These are phyloP conservation scores for Cylindricascospora bacillispora DNA, from an alignment of 1,139 yeast genomes.

Conservation along the genomic window DNA sequence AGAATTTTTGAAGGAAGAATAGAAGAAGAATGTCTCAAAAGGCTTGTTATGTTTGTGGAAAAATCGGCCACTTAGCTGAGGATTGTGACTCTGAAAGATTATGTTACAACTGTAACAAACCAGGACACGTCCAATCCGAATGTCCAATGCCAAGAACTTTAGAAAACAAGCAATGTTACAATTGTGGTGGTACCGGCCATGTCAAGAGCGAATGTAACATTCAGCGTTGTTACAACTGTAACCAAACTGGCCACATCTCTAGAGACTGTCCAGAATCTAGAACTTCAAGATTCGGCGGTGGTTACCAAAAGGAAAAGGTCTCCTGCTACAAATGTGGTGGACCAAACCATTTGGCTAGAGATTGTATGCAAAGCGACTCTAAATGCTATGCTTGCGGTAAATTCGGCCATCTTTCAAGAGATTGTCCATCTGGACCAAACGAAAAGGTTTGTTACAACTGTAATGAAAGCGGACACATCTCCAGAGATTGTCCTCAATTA, in stretches of 20 bases:
- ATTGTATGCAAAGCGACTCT: conserved; percentile 65
- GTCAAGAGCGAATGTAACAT: conserved; percentile 57
- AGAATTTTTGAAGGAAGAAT: too few species aligned
- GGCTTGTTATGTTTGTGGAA: conserved; percentile 88
- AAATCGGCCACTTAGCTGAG: conserved; percentile 84
- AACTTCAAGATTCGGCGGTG: conserved; percentile 13
- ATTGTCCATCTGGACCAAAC: conserved; percentile 44
- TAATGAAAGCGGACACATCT: conserved; percentile 83
- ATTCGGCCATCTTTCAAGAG: conserved; percentile 79
- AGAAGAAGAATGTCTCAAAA: conserved; percentile 43
- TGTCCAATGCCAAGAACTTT: conserved; percentile 82
- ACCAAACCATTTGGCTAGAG: conserved; percentile 86
- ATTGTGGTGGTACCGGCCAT: conserved; percentile 67
- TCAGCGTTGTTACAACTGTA: conserved; percentile 76
- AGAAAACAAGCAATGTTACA: conserved; percentile 76
- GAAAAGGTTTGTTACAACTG: conserved; percentile 73
- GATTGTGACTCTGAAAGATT: conserved; percentile 72
- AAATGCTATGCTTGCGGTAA: conserved; percentile 92
- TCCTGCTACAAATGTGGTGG: conserved; percentile 90
- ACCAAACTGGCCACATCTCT: conserved; percentile 74
- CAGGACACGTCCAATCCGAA: conserved; percentile 82
- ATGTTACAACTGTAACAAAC: conserved; percentile 86
- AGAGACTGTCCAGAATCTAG: conserved; percentile 49
- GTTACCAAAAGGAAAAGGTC: conserved; percentile 29
- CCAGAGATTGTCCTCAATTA: conserved; percentile 54